Percentiles rank a stretch among this genome's conserved stretches.
Evolutionary conservation across 108 stramenopile species (phyloP).

Genomic region (Cylindrotheca closterium): DNA sequence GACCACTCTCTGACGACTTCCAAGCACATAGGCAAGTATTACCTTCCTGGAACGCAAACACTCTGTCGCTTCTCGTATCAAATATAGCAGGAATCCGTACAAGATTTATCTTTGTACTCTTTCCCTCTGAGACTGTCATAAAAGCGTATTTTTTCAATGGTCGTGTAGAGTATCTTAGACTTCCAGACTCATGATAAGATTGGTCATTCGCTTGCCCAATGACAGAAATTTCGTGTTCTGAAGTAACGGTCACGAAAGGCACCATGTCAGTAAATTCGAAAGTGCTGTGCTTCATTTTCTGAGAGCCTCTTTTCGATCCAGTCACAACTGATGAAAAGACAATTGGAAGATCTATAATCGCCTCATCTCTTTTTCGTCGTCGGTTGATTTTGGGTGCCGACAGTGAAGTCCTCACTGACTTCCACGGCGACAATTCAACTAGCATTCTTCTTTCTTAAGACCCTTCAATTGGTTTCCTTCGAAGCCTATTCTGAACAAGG

Average conservation of each 20-base stretch:
- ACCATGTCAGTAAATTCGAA: constrained; percentile 18
- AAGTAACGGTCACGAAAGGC: constrained; percentile 26
- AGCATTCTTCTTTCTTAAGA: no score
- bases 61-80: constrained; percentile 36
- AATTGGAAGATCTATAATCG: background rate
- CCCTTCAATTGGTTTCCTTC: no score
- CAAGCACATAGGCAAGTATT: constrained; percentile 28
- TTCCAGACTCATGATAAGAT: constrained; percentile 22
- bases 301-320: constrained; percentile 15
- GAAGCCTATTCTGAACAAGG: no score
- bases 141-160: constrained; percentile 30
- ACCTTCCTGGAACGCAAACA: constrained; percentile 39
- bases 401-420: constrained; percentile 28
- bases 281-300: constrained; percentile 21
- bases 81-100: constrained; percentile 31
- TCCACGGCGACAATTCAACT: constrained; percentile 34
- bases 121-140: constrained; percentile 9
- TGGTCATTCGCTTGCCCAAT: constrained; percentile 23
- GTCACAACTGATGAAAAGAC: constrained; percentile 22
- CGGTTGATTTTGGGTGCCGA: constrained; percentile 2
- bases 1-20: constrained; percentile 24
- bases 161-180: constrained; percentile 29
- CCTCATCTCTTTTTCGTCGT: constrained; percentile 27
- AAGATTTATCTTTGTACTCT: background rate
- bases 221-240: constrained; percentile 30